Evolutionary conservation across 257 asterid species (phyloP), one percentile per base, ranked within the genome.

Genomic region (Lantana camara): DNA sequence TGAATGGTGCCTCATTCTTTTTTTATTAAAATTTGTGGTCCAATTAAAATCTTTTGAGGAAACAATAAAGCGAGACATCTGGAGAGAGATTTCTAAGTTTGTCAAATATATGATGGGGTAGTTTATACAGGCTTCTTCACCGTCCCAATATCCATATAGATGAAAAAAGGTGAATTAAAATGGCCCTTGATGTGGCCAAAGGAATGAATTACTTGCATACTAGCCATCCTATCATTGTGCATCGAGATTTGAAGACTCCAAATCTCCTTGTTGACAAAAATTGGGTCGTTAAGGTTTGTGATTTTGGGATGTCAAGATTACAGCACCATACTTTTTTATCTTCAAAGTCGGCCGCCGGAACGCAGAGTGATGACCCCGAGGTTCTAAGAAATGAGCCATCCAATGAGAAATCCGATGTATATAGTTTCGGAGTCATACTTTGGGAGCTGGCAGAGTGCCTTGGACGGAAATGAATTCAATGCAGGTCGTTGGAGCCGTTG

Each of bases 401-500:
- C 74, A 87, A 85, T 70, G 98, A 93, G 73, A 93, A 93, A 82
- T 92, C 96, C 16, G 98, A 92, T 79, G 95, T 92, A 53, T 92
- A 83, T 75, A 92, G 98, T 77, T 92, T 87, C 45, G 98, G 97
- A 47, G 97, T 92, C 63, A 92, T 92, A 71, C 74, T 92, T 44
- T 92, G 98, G 98, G 98, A 92, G 88, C 79, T 92, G 70, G 89
- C 97, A 66, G 84, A 60, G 88, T 92, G 45, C 98, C 98, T 14
- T 92, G 98, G 98, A 75, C 85, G 51, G 98, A 84, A 73, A 77
- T 89, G 97, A 90, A 92, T 83, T 92, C 98, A 24, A 92, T 92
- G 98, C 98, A 92, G 77, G 98, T 92, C 9, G 97, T 92, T 73
- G 98, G 98, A 60, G 98, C 98, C n/a, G 98, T 92, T 75, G 98